A percentile compares a stretch with the other conserved stretches of the same genome.
These are phyloP conservation scores for Phyllachora maydis DNA, from an alignment of 2,329 filamentous ascomycete species.

Conservation along the genomic window DNA sequence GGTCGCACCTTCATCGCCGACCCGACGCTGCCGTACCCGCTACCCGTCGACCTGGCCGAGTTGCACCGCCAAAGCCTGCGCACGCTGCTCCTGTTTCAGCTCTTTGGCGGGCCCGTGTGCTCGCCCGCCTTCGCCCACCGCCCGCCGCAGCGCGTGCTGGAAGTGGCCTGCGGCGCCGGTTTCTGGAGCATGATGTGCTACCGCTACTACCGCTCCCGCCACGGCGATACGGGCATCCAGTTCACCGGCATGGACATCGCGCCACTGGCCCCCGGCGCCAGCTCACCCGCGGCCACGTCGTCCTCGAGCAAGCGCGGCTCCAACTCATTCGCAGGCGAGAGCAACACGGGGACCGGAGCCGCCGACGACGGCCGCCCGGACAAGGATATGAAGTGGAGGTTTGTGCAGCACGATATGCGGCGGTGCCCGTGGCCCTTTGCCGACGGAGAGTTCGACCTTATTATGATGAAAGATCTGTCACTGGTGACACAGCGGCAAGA, in stretches of 20 bases:
- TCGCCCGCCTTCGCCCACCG: slow-evolving; percentile 43
- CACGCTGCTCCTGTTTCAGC: slow-evolving; percentile 59
- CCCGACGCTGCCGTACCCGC: slow-evolving; percentile 50
- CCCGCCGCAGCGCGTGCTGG: slow-evolving; percentile 59
- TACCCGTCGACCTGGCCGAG: slow-evolving; percentile 74
- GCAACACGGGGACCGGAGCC: too few species aligned
- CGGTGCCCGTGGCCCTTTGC: slow-evolving; percentile 57
- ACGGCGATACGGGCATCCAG: slow-evolving; percentile 46
- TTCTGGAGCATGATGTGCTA: slow-evolving; percentile 86
- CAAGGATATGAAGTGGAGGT: slow-evolving; percentile 69
- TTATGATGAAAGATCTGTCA: slow-evolving; percentile 73
- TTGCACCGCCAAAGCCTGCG: slow-evolving; percentile 73
- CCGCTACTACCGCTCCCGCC: slow-evolving; percentile 50
- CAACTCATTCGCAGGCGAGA: slow-evolving; percentile 2
- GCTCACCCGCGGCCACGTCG: slow-evolving; percentile 3
- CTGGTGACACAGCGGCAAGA: slow-evolving; percentile 40
- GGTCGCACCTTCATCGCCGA: slow-evolving; percentile 72
- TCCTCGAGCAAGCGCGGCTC: slow-evolving; percentile 2
- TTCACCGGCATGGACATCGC: slow-evolving; percentile 75
- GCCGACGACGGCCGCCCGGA: too few species aligned
- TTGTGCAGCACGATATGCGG: slow-evolving; percentile 73
- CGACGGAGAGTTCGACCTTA: slow-evolving; percentile 63
- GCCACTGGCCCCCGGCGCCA: slow-evolving; percentile 17
- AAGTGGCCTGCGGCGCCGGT: slow-evolving; percentile 71
- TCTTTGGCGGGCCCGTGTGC: slow-evolving; percentile 65